Conservation (phyloP, 306 rosid species). For the Citrullus amarus region DNA sequence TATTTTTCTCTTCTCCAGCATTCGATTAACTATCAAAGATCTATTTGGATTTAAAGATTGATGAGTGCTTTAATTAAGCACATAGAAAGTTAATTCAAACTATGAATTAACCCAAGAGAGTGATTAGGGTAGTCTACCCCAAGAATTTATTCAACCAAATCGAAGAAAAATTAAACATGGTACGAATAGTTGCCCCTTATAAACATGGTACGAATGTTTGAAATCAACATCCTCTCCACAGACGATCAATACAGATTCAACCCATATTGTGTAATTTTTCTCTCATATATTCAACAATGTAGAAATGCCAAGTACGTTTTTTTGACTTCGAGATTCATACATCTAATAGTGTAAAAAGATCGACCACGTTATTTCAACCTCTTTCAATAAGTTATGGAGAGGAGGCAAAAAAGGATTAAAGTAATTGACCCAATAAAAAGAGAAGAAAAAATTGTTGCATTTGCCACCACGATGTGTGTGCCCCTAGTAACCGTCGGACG, state of each 20-base stretch:
- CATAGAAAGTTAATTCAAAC: too few species aligned
- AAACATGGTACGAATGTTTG: background rate
- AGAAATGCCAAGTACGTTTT: background rate
- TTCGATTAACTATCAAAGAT: too few species aligned
- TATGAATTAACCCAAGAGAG: too few species aligned
- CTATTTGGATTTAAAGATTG: too few species aligned
- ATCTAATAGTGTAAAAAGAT: background rate
- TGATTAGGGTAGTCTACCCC: too few species aligned
- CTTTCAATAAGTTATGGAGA: background rate
- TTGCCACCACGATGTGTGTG: background rate
- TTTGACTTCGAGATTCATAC: background rate
- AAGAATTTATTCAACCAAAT: too few species aligned
- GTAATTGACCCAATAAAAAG: background rate
- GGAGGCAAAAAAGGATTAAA: background rate
- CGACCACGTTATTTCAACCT: background rate
- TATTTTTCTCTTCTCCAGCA: background rate
- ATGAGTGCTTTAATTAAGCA: too few species aligned
- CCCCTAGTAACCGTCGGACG: background rate
- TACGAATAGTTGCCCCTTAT: background rate
- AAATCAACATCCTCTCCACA: background rate
- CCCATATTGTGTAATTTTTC: background rate
- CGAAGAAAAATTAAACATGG: too few species aligned
- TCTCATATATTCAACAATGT: background rate
- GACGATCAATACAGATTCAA: background rate
- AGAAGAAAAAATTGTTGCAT: background rate